Base-by-base conservation (phyloP, 331 rosid species). In the Pyracantha coccinea region DNA sequence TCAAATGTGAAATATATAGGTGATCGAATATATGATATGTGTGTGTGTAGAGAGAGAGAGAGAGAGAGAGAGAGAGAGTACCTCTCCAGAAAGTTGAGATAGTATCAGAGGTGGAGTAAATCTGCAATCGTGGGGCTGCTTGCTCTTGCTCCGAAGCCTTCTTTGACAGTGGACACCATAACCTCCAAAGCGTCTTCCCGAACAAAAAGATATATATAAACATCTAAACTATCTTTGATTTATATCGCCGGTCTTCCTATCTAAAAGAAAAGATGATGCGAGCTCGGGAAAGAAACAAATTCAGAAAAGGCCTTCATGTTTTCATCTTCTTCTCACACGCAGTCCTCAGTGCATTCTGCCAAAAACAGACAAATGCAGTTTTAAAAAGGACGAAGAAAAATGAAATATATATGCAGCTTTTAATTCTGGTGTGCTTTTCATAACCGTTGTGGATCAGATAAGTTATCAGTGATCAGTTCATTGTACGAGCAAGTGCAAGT, bases 21-120 rank as follows among this genome's bases (percentile, higher is more conserved):
- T 27, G 45, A 38, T 38, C 14, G 10, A 10, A 38, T 38, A 1
- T 38, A 38, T 38, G 44, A 8, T 35, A 8, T 27, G 45, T 38
- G 45, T 10, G 45, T 38, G 45, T 38, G 13, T 9, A 7, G 9
- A 33, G 38, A 33, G 38, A 33, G 41, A 33, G 32, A 31, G 19
- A 1, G 19, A 41, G 3, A 52, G 9, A 3, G 63, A 14, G n/a
- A n/a, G 25, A 33, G n/a, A 28, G 20, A 53, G 55, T 75, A 93
- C 98, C 98, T 94, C 81, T 91, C 98, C 96, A 91, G 71, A 94
- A 91, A 41, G 90, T 85, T 23, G 93, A 81, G 69, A 88, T 87
- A 70, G 86, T 69, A 77, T 45, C 83, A 20, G 85, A 41, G 69
- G 87, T 81, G 50, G 97, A 64, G 83, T 87, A 94, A 75, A 94